Evolutionary conservation across 1,284 basidiomycete species (phyloP).

Genomic region (Stygiomarasmius scandens): DNA sequence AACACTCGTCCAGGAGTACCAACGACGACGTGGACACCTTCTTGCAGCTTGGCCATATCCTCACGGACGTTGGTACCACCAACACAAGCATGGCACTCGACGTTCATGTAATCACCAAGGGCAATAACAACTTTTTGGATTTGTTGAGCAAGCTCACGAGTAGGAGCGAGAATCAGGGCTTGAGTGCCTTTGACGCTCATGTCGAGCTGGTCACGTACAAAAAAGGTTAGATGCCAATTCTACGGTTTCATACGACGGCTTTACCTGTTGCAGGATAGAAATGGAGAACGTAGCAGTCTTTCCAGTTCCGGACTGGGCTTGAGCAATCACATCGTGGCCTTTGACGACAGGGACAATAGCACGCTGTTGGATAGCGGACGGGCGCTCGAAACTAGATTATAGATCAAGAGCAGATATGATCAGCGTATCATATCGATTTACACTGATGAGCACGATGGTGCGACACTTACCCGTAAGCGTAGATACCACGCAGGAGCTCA

Average conservation of each 20-base stretch:
- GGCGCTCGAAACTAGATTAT: conserved; percentile 92
- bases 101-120: conserved; percentile 92
- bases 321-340: conserved; percentile 88
- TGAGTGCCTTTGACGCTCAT: conserved; percentile 82
- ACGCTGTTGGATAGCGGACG: conserved; percentile 90
- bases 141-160: conserved; percentile 94
- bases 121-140: conserved; percentile 96
- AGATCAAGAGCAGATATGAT: no score
- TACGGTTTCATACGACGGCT: conserved; percentile 6
- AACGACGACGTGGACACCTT: conserved; percentile 85
- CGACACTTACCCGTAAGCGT: conserved; percentile 84
- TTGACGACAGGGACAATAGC: conserved; percentile 91
- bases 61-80: conserved; percentile 91
- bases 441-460: no score
- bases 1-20: conserved; percentile 89
- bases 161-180: conserved; percentile 91
- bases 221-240: background rate
- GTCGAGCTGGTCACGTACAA: conserved; percentile 52
- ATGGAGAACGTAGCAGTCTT: conserved; percentile 91
- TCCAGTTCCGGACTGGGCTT: conserved; percentile 90
- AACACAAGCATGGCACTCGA: conserved; percentile 89
- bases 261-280: conserved; percentile 78
- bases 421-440: no score
- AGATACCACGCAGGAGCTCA: conserved; percentile 91
- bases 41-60: conserved; percentile 87